phyloP scores from a whole-genome alignment of 805 yeast species.

The Candida ovalis region DNA sequence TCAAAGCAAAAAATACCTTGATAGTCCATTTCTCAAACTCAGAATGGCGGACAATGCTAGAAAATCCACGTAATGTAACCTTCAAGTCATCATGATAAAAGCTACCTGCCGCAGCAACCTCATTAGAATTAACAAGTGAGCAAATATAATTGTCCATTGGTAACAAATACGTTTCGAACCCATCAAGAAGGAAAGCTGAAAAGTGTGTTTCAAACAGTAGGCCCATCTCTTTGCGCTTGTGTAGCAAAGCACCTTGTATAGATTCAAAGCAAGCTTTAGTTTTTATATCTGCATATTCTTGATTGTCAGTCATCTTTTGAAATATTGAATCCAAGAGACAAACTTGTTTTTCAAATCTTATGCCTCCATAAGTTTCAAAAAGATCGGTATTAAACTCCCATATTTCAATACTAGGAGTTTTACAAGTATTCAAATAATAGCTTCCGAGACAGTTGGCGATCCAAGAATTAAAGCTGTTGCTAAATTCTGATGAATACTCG shows the following conservation, averaged over 20 bases:
- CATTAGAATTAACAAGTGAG: constrained; percentile 28
- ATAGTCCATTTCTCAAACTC: constrained; percentile 30
- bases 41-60: constrained; percentile 7
- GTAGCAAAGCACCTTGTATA: constrained; percentile 37
- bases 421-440: constrained; percentile 27
- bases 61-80: constrained; percentile 13
- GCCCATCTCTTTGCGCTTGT: constrained; percentile 19
- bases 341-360: constrained; percentile 18
- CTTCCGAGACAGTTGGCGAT: constrained; percentile 30
- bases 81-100: constrained; percentile 13
- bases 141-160: constrained; percentile 36
- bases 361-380: constrained; percentile 8
- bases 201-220: constrained; percentile 22
- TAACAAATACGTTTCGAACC: constrained; percentile 21
- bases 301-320: constrained; percentile 20
- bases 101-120: constrained; percentile 11
- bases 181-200: constrained; percentile 16
- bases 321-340: constrained; percentile 29
- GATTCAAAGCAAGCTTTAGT: constrained; percentile 34
- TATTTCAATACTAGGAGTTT: constrained; percentile 10
- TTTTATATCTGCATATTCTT: constrained; percentile 15
- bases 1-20: constrained; percentile 30
- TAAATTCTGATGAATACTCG: constrained; percentile 4
- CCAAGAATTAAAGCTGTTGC: constrained; percentile 26
- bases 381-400: constrained; percentile 17